Percentiles rank a stretch among this genome's conserved stretches.
Conservation (phyloP, 345 rosid genomes). For the Hibiscus tridactylites region DNA sequence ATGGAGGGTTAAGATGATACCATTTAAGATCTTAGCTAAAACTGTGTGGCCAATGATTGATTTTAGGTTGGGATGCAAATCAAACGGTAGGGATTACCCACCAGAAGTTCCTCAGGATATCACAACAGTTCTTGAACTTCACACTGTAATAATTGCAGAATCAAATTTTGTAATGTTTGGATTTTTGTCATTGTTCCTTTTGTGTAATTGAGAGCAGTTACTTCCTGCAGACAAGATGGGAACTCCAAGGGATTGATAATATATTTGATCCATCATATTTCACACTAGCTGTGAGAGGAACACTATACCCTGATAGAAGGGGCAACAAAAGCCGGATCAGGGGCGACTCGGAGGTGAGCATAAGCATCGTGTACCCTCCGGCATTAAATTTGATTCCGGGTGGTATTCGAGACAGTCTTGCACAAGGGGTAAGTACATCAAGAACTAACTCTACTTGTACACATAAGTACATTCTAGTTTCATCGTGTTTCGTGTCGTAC, state of each 20-base stretch:
- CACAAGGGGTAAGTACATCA: constrained; percentile 38
- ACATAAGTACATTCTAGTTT: neutral
- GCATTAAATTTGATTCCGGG: constrained; percentile 51
- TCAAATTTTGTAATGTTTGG: too few relatives aligned
- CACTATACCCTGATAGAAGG: constrained; percentile 49
- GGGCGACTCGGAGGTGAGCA: constrained; percentile 70
- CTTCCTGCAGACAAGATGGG: constrained; percentile 54
- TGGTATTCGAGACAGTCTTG: constrained; percentile 48
- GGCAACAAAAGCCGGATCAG: neutral
- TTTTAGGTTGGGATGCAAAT: constrained; percentile 64
- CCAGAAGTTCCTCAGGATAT: constrained; percentile 45
- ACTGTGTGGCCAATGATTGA: neutral
- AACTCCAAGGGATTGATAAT: constrained; percentile 60
- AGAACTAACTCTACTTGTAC: neutral
- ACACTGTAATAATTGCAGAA: constrained; percentile 33
- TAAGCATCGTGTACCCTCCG: constrained; percentile 73
- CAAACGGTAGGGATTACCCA: constrained; percentile 64
- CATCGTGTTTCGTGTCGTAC: too few relatives aligned
- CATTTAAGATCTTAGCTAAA: neutral
- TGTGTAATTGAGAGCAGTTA: too few relatives aligned
- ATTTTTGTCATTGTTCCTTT: too few relatives aligned
- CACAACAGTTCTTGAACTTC: constrained; percentile 65
- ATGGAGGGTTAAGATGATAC: neutral
- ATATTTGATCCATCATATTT: constrained; percentile 20
- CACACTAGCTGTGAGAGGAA: constrained; percentile 59